phyloP scores from a whole-genome alignment of 106 monocot species.

The Dendrobium nobile region DNA sequence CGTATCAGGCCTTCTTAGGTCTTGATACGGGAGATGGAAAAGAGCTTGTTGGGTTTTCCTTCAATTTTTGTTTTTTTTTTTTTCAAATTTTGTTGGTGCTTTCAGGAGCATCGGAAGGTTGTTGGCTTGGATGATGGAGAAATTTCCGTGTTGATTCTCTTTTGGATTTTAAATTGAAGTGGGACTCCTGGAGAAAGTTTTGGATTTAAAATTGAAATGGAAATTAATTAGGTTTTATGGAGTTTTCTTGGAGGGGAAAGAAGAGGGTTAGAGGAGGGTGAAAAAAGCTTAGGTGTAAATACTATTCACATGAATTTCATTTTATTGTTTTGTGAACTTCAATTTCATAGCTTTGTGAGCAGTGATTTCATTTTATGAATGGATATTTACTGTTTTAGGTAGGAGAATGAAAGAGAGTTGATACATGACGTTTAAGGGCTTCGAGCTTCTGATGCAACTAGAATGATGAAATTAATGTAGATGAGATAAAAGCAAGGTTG shows the following conservation, averaged over 20 bases:
- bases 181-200: no score
- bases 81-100: no score
- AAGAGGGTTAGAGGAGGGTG: not conserved
- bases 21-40: no score
- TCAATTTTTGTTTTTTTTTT: no score
- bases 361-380: not conserved
- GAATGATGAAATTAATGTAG: not conserved
- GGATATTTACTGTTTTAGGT: not conserved
- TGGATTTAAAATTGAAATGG: not conserved
- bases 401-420: not conserved
- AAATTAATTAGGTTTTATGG: not conserved
- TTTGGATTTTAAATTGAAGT: no score
- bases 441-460: not conserved
- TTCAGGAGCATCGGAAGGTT: no score
- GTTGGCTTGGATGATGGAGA: no score
- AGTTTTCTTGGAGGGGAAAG: not conserved
- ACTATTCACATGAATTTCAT: not conserved
- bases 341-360: not conserved
- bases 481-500: no score
- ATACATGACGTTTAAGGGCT: not conserved
- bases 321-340: no score
- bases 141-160: no score
- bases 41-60: no score
- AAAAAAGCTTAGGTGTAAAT: not conserved
- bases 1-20: no score